Base-by-base conservation (phyloP, 2,329 filamentous ascomycete species). In the Curvularia hawaiiensis region DNA sequence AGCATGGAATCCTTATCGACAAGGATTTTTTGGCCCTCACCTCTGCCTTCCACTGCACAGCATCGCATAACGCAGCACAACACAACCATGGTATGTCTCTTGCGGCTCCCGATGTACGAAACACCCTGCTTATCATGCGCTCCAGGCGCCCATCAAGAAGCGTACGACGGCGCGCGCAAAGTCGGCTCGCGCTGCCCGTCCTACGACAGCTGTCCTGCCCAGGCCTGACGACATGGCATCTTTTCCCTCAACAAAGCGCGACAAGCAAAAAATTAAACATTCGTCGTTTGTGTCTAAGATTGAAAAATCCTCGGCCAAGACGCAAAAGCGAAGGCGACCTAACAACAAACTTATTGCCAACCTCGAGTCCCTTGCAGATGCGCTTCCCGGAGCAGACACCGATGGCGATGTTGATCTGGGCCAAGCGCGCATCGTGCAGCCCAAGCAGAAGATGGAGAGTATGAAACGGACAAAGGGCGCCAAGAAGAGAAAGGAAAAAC, bases 261-360 rank as follows among this genome's bases (percentile, higher is more conserved):
- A 96, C 80, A 96, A 94, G 80, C 90, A 89, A 24, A 80, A 83
- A 33, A 91, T 96, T 68, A 93, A 92, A 73, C 91, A 91, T 81
- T 89, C 90, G 0, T 79, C 88, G 14, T 92, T 98, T 63, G 81
- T 96, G 28, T 88, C 87, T 20, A 90, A 88, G 62, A 90, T 97
- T 68, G 80, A 87, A 64, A 91, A 92, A 64, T 78, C 82, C 7
- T 67, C 77, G 52, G 75, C 75, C 52, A 86, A 83, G 71, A 75
- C 82, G 9, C 79, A 83, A n/a, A 88, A 89, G 75, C 84, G 87
- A 8, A 82, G 90, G 63, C 79, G 89, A 4, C 88, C 90, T 0
- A 84, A 82, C 60, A 93, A 92, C 76, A 95, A 96, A 76, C 86
- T 97, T 43, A 85, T 88, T 44, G 83, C 91, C 1, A 90, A 87